Conservation (phyloP, 768 basidiomycete species). For the Pisolithus tinctorius region DNA sequence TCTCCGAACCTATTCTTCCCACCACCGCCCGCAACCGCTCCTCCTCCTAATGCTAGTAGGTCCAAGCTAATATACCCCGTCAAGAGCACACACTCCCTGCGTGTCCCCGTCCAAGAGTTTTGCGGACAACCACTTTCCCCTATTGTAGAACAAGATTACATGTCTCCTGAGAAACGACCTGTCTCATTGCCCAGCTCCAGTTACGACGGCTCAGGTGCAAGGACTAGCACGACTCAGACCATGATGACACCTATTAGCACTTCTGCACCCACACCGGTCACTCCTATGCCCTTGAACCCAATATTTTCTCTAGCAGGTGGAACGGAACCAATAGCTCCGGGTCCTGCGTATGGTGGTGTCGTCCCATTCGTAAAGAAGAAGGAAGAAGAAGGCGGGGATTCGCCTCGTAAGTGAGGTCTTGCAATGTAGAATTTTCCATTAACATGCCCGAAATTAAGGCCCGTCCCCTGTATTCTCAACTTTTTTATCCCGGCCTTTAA, state of each 20-base stretch:
- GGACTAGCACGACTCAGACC: conserved; percentile 23
- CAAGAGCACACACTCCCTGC: conserved; percentile 38
- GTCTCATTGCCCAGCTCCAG: conserved; percentile 26
- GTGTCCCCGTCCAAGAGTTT: conserved; percentile 28
- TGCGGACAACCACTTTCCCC: conserved; percentile 48
- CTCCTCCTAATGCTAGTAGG: conserved; percentile 23
- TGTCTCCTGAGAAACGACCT: conserved; percentile 42
- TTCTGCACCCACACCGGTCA: conserved; percentile 20
- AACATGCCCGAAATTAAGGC: conserved; percentile 22
- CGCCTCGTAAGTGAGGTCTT: conserved; percentile 34
- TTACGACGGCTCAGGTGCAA: conserved; percentile 19
- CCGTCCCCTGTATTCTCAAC: conserved; percentile 46
- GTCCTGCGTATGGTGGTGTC: conserved; percentile 16
- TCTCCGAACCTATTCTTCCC: conserved; percentile 29
- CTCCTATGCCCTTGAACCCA: conserved; percentile 13
- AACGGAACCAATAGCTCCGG: conserved; percentile 23
- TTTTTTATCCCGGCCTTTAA: conserved; percentile 59
- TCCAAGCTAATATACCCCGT: conserved; percentile 27
- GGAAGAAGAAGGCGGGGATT: conserved; percentile 24
- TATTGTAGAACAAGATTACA: conserved; percentile 58
- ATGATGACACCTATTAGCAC: conserved; percentile 30
- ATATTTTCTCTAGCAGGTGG: conserved; percentile 22
- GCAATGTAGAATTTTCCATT: neutral
- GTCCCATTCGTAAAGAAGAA: conserved; percentile 19
- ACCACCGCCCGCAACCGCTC: conserved; percentile 25